Evolutionary conservation across 116 monocot species (phyloP).

Genomic region (Dioscorea cayenensis): DNA sequence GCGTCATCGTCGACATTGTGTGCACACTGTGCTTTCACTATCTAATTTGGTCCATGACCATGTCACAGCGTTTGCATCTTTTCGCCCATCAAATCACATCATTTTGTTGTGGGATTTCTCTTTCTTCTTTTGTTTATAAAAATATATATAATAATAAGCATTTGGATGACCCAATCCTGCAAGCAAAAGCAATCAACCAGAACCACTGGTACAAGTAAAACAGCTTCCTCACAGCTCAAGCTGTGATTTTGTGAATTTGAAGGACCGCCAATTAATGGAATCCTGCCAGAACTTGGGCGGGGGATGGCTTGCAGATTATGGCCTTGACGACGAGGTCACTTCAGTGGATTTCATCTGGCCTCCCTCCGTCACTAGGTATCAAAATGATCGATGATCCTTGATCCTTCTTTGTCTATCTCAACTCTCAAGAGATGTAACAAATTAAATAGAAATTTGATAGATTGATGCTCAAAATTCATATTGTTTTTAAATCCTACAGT

Average conservation of each 20-base stretch:
- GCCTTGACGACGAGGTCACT: slow-evolving; percentile 32
- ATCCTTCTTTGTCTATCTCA: not conserved
- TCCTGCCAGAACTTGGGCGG: slow-evolving; percentile 11
- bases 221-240: not conserved
- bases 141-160: too few relatives aligned
- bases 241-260: not conserved
- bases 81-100: too few relatives aligned
- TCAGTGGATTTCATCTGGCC: slow-evolving; percentile 53
- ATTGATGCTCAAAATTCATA: not conserved
- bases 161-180: too few relatives aligned
- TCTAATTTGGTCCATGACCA: too few relatives aligned
- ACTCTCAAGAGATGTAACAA: too few relatives aligned
- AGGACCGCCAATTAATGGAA: not conserved
- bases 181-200: not conserved
- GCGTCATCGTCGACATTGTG: too few relatives aligned
- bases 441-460: not conserved
- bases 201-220: not conserved
- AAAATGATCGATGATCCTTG: too few relatives aligned
- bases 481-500: not conserved
- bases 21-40: too few relatives aligned
- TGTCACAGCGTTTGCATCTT: too few relatives aligned
- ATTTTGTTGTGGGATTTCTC: too few relatives aligned
- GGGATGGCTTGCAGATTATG: slow-evolving; percentile 59
- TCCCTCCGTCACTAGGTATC: slow-evolving; percentile 27
- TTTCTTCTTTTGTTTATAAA: too few relatives aligned